phyloP scores from a whole-genome alignment of 1,139 yeast genomes.

The Fermentozyma sake region DNA sequence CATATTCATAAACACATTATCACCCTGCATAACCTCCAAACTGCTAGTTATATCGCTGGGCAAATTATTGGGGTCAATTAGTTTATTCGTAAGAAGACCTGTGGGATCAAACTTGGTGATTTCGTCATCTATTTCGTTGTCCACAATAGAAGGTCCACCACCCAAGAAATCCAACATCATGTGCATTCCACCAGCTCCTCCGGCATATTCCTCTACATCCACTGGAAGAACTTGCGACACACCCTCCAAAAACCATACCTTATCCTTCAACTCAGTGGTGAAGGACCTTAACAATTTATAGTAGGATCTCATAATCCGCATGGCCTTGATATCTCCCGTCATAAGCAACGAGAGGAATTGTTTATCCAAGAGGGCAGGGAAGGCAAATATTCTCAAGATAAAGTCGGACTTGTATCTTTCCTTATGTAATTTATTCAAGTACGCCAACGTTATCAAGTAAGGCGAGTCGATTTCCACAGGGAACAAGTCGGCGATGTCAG shows the following conservation, averaged over 20 bases:
- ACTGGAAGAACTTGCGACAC: constrained; percentile 81
- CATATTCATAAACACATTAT: constrained; percentile 29
- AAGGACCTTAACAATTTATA: constrained; percentile 76
- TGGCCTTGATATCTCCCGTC: constrained; percentile 81
- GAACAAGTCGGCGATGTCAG: constrained; percentile 76
- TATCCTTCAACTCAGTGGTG: constrained; percentile 81
- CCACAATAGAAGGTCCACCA: constrained; percentile 56
- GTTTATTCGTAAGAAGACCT: constrained; percentile 35
- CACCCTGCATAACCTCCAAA: constrained; percentile 48
- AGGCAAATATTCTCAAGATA: constrained; percentile 82
- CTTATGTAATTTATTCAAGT: constrained; percentile 75
- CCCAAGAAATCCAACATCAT: constrained; percentile 86
- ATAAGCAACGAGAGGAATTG: constrained; percentile 69
- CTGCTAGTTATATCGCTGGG: constrained; percentile 54
- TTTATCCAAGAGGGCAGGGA: constrained; percentile 87
- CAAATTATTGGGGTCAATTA: constrained; percentile 50
- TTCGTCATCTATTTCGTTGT: constrained; percentile 35
- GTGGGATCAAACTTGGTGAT: constrained; percentile 44
- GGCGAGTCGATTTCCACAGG: constrained; percentile 85
- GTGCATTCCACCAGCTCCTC: constrained; percentile 83
- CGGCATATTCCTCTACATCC: constrained; percentile 78
- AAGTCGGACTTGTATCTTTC: constrained; percentile 84
- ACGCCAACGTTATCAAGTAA: constrained; percentile 78
- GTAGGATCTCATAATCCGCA: constrained; percentile 85
- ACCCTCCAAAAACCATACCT: constrained; percentile 93